Conservation (phyloP, 2,329 filamentous ascomycete species). For the Paecilomyces formosus region DNA sequence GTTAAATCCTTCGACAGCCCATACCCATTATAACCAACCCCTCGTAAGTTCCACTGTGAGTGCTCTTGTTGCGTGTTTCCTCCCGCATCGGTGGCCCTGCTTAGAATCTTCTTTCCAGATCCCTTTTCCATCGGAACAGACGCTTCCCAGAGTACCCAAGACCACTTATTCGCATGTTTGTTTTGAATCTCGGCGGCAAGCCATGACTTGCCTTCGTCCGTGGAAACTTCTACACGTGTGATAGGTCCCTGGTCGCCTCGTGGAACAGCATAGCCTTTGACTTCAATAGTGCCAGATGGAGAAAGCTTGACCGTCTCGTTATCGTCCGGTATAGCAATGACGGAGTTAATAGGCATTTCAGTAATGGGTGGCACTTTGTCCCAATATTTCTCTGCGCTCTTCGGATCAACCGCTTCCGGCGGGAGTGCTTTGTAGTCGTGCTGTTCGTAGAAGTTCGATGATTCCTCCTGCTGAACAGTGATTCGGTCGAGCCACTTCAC, state of each 20-base stretch:
- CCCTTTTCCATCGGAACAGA: constrained; percentile 37
- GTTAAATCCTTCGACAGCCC: constrained; percentile 46
- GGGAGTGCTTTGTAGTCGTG: constrained; percentile 55
- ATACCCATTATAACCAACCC: constrained; percentile 55
- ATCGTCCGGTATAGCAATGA: constrained; percentile 42
- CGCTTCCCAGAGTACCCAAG: constrained; percentile 50
- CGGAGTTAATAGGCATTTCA: constrained; percentile 51
- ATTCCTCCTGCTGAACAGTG: constrained; percentile 44
- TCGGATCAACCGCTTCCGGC: constrained; percentile 40
- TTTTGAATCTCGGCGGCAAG: constrained; percentile 36
- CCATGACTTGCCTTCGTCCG: constrained; percentile 46
- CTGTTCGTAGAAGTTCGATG: constrained; percentile 50
- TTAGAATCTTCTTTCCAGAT: constrained; percentile 39
- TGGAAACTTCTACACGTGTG: constrained; percentile 46
- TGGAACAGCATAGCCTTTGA: constrained; percentile 51
- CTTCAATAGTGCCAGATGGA: constrained; percentile 37
- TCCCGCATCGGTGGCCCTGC: constrained; percentile 47
- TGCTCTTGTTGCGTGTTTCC: constrained; percentile 45
- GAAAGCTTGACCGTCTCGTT: constrained; percentile 36
- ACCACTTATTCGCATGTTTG: constrained; percentile 39
- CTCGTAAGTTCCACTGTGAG: constrained; percentile 52
- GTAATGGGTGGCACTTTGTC: constrained; percentile 42
- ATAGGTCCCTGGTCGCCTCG: constrained; percentile 47
- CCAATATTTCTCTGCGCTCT: constrained; percentile 49
- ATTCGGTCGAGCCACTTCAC: constrained; percentile 53